phyloP scores from a whole-genome alignment of 768 basidiomycete genomes.

The Tricholoma bakamatsutake region DNA sequence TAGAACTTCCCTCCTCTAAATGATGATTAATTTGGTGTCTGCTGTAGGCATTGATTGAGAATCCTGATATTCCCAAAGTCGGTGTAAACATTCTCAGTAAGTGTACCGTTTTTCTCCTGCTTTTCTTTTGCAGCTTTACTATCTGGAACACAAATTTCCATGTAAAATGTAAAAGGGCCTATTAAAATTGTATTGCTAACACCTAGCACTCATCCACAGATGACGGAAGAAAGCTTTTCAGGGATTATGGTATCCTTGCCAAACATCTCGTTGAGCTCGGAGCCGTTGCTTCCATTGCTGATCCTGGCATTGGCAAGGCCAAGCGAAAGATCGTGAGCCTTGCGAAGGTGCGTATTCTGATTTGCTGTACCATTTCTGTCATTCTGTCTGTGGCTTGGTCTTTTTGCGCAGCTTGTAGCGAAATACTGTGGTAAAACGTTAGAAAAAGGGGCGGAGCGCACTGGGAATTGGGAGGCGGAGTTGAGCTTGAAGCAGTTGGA shows the following conservation, averaged over 20 bases:
- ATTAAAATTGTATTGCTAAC: not conserved
- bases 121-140: not conserved
- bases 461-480: slow-evolving; percentile 29
- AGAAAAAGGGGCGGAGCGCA: slow-evolving; percentile 23
- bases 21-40: not conserved
- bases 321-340: slow-evolving; percentile 26
- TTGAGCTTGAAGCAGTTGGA: slow-evolving; percentile 19
- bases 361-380: not conserved
- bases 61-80: slow-evolving; percentile 23
- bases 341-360: slow-evolving; percentile 21
- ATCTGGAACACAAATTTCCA: not conserved
- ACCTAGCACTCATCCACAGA: slow-evolving; percentile 12
- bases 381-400: not conserved
- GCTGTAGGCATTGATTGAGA: slow-evolving; percentile 25
- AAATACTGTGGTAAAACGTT: slow-evolving; percentile 26
- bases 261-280: slow-evolving; percentile 31
- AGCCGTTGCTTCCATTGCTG: slow-evolving; percentile 23
- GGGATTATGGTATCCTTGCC: slow-evolving; percentile 32
- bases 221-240: slow-evolving; percentile 32
- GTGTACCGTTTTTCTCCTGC: not conserved
- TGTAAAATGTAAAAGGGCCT: not conserved
- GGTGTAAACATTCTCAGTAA: slow-evolving; percentile 30
- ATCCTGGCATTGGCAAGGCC: slow-evolving; percentile 14
- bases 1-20: not conserved
- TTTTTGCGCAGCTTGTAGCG: slow-evolving; percentile 22